Evolutionary conservation across 2,329 filamentous ascomycete species (phyloP).

Genomic region (Erysiphe pulchra): DNA sequence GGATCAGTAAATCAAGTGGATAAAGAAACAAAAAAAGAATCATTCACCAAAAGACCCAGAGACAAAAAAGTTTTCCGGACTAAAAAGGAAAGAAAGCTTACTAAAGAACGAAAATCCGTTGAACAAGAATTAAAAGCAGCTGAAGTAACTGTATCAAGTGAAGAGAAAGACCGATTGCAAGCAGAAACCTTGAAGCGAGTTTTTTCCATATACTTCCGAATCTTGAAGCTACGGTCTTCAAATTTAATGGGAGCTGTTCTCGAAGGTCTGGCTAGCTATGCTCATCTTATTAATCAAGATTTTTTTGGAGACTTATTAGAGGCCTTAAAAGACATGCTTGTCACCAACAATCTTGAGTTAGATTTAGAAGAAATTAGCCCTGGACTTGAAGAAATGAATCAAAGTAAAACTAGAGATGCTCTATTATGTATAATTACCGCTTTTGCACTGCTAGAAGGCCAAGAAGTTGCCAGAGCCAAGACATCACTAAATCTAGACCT

Average conservation of each 20-base stretch:
- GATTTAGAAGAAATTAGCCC: conserved; percentile 17
- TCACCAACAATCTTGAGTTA: conserved; percentile 27
- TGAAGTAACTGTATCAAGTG: conserved; percentile 71
- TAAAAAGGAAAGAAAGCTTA: conserved; percentile 59
- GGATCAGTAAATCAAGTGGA: conserved; percentile 59
- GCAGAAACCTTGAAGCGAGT: conserved; percentile 89
- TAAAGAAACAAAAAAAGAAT: conserved; percentile 19
- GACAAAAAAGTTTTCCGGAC: conserved; percentile 66
- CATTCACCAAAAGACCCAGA: conserved; percentile 32
- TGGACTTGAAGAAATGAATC: conserved; percentile 26
- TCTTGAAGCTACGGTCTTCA: conserved; percentile 58
- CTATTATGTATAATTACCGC: conserved; percentile 90
- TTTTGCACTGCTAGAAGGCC: conserved; percentile 83
- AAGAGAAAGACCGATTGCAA: conserved; percentile 83
- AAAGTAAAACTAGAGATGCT: conserved; percentile 63
- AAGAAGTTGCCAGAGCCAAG: conserved; percentile 71
- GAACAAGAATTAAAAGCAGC: conserved; percentile 87
- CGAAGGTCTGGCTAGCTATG: conserved; percentile 79
- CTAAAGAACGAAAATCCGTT: conserved; percentile 65
- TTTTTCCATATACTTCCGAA: conserved; percentile 84
- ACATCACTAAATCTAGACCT: conserved; percentile 68
- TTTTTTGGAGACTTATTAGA: conserved; percentile 95
- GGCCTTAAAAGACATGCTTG: conserved; percentile 72
- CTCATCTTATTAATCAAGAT: conserved; percentile 94
- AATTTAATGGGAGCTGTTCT: conserved; percentile 91